phyloP scores from a whole-genome alignment of 2,329 filamentous ascomycete species.

The Colletotrichum tabaci region DNA sequence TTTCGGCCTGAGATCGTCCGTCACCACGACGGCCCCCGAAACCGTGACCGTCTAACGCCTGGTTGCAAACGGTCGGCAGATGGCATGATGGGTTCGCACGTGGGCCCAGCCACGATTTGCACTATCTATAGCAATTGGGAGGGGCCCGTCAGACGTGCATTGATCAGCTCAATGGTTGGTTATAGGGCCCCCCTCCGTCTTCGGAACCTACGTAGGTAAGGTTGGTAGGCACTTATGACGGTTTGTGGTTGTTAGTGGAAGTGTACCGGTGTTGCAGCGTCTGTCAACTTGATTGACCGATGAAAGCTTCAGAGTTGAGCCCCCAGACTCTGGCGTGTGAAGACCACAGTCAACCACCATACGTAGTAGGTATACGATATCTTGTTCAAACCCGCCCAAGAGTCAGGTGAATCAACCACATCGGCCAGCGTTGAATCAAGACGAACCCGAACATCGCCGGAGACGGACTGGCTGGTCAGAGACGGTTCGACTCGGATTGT shows the following conservation, averaged over 20 bases:
- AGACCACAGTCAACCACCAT: background rate
- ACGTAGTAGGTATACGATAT: background rate
- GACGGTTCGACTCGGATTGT: slow-evolving; percentile 10
- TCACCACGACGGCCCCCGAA: background rate
- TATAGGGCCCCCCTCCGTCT: no score
- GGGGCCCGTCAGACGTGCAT: background rate
- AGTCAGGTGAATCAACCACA: slow-evolving; percentile 16
- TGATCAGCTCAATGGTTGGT: background rate
- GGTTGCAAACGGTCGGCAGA: slow-evolving; percentile 32
- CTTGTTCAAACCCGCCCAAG: background rate
- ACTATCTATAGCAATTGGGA: no score
- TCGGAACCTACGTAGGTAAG: no score
- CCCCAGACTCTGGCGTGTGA: background rate
- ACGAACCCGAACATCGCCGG: slow-evolving; percentile 2
- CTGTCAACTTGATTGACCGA: background rate
- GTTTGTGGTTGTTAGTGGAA: background rate
- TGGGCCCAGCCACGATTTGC: background rate
- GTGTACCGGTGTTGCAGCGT: background rate
- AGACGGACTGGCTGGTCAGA: slow-evolving; percentile 1
- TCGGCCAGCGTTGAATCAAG: background rate
- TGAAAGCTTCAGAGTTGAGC: background rate
- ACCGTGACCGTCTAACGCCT: slow-evolving; percentile 28
- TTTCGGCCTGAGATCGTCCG: background rate
- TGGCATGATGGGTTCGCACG: background rate
- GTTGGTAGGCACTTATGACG: background rate